Conservation (phyloP, 495 filamentous ascomycete species). For the Podospora tetraspora region DNA sequence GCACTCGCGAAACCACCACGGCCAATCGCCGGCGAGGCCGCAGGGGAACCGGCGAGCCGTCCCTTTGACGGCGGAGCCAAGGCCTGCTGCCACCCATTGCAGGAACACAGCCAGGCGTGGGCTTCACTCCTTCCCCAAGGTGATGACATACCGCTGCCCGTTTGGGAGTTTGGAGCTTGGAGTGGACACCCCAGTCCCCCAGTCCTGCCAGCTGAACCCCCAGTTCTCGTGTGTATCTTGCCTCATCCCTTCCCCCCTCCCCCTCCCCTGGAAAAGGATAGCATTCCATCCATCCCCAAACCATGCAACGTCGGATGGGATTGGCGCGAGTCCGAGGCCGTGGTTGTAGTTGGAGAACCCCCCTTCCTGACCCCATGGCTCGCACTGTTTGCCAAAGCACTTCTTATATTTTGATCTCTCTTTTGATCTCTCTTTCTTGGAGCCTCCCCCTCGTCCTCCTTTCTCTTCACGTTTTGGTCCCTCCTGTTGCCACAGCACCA, state of each 20-base stretch:
- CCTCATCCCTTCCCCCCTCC: not conserved
- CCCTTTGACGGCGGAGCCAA: not conserved
- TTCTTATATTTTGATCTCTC: not conserved
- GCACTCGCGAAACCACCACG: not conserved
- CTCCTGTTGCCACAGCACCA: not conserved
- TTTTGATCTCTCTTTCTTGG: not conserved
- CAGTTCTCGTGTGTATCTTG: not conserved
- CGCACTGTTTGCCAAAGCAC: not conserved
- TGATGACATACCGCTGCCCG: not conserved
- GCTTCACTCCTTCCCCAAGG: not conserved
- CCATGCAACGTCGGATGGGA: not conserved
- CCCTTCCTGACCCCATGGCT: not conserved
- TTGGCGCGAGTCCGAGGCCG: not conserved
- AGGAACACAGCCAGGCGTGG: not conserved
- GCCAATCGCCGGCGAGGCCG: not conserved
- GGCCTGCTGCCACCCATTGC: too few relatives aligned
- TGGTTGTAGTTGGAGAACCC: not conserved
- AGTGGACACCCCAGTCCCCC: not conserved
- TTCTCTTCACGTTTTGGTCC: too few relatives aligned
- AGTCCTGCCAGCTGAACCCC: not conserved
- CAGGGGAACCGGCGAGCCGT: not conserved
- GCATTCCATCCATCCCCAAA: not conserved
- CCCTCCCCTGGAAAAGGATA: not conserved
- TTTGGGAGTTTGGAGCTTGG: not conserved
- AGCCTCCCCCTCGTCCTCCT: not conserved